Conservation (phyloP, 805 yeast species). For the Candida succiphila region DNA sequence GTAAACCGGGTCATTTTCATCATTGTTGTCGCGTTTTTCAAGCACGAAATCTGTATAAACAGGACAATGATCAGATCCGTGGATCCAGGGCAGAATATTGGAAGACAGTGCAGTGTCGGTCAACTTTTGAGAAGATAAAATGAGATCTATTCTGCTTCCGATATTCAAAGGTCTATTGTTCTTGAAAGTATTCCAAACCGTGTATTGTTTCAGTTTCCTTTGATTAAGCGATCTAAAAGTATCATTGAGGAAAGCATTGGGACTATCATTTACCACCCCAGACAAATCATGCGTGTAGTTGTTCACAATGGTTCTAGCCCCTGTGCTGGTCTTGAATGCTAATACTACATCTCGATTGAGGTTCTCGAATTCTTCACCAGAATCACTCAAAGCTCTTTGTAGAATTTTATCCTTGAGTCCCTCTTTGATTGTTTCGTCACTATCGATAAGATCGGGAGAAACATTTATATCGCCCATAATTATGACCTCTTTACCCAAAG, state of each 20-base stretch:
- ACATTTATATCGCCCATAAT: slow-evolving; percentile 88
- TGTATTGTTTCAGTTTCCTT: slow-evolving; percentile 56
- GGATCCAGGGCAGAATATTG: slow-evolving; percentile 55
- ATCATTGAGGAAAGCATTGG: slow-evolving; percentile 38
- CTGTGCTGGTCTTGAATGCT: slow-evolving; percentile 29
- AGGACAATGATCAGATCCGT: slow-evolving; percentile 96
- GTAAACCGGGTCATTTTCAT: neutral
- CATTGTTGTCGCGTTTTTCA: neutral
- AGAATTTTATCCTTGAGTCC: slow-evolving; percentile 28
- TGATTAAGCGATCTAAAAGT: slow-evolving; percentile 49
- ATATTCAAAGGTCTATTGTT: slow-evolving; percentile 72
- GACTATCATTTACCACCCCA: slow-evolving; percentile 14
- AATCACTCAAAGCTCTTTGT: slow-evolving; percentile 6
- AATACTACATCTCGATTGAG: slow-evolving; percentile 21
- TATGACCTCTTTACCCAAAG: slow-evolving; percentile 56
- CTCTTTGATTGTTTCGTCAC: slow-evolving; percentile 57
- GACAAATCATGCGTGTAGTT: slow-evolving; percentile 23
- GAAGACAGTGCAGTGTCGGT: slow-evolving; percentile 25
- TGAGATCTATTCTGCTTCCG: slow-evolving; percentile 83
- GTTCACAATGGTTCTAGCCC: slow-evolving; percentile 36
- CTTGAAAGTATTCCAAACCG: slow-evolving; percentile 83
- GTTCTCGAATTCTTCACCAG: slow-evolving; percentile 22
- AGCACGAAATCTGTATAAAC: slow-evolving; percentile 56
- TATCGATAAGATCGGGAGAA: slow-evolving; percentile 69
- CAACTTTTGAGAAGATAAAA: slow-evolving; percentile 39